Evolutionary conservation across 2,329 filamentous ascomycete genomes (phyloP).

Genomic region (Drechslerella stenobrocha): DNA sequence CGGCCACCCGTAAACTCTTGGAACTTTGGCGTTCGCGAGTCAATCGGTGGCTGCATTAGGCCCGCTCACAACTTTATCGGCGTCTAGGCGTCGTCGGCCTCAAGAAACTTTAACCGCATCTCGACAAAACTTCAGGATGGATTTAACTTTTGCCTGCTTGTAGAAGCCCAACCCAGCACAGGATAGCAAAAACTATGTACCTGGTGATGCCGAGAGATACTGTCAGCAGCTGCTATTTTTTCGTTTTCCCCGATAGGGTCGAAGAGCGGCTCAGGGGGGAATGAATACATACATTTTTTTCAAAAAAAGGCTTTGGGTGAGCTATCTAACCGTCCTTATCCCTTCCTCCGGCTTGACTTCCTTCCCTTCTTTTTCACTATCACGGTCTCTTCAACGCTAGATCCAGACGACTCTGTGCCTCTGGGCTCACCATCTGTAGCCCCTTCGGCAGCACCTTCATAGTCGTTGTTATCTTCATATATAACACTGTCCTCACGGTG

Average conservation of each 20-base stretch:
- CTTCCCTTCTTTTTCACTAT: constrained; percentile 48
- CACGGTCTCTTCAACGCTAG: constrained; percentile 33
- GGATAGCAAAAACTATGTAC: constrained; percentile 35
- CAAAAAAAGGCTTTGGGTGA: constrained; percentile 15
- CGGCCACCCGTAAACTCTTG: constrained; percentile 22
- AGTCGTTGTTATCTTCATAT: constrained; percentile 28
- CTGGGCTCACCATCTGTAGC: constrained; percentile 27
- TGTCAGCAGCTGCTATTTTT: constrained; percentile 13
- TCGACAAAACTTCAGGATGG: constrained; percentile 30
- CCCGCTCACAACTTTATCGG: constrained; percentile 30
- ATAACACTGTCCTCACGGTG: constrained; percentile 32
- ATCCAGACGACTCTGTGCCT: constrained; percentile 33
- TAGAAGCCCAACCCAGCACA: constrained; percentile 3
- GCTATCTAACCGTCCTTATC: constrained; percentile 15
- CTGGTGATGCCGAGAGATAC: constrained; percentile 23
- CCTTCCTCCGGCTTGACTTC: constrained; percentile 30
- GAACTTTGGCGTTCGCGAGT: constrained; percentile 15
- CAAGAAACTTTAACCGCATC: constrained; percentile 38
- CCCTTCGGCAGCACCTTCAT: constrained; percentile 16
- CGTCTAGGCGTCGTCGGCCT: neutral
- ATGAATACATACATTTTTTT: constrained; percentile 27
- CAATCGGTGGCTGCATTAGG: constrained; percentile 34
- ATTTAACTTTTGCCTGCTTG: constrained; percentile 29
- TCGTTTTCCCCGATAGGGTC: constrained; percentile 6
- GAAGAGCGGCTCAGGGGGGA: neutral